A percentile compares a stretch with the other conserved stretches of the same genome.
phyloP scores from a whole-genome alignment of 2,329 filamentous ascomycete species.

The Aquanectria penicillioides region DNA sequence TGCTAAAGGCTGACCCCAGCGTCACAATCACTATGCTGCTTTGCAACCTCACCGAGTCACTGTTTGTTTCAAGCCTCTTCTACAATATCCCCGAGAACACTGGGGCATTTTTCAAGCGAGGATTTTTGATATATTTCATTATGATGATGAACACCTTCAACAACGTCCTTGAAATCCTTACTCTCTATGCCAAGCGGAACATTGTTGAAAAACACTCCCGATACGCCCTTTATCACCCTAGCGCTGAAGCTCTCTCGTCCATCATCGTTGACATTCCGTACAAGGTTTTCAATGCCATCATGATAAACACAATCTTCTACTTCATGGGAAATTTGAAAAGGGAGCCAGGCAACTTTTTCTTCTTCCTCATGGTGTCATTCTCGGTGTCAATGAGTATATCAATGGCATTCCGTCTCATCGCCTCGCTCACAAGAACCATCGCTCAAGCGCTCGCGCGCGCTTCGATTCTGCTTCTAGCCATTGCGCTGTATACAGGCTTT shows the following conservation, averaged over 20 bases:
- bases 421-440: slow-evolving; percentile 31
- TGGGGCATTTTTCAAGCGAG: slow-evolving; percentile 54
- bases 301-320: slow-evolving; percentile 60
- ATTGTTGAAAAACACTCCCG: slow-evolving; percentile 45
- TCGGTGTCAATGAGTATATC: slow-evolving; percentile 32
- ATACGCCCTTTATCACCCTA: slow-evolving; percentile 44
- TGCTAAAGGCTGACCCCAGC: slow-evolving; percentile 50
- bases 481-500: slow-evolving; percentile 57
- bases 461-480: slow-evolving; percentile 57
- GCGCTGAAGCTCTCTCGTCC: slow-evolving; percentile 29
- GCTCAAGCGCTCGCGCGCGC: slow-evolving; percentile 57
- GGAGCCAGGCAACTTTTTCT: slow-evolving; percentile 68
- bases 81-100: slow-evolving; percentile 55
- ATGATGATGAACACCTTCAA: slow-evolving; percentile 60
- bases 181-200: slow-evolving; percentile 39
- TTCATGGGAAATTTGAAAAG: slow-evolving; percentile 72
- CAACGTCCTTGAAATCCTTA: slow-evolving; percentile 37
- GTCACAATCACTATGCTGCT: slow-evolving; percentile 50
- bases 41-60: slow-evolving; percentile 56
- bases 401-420: slow-evolving; percentile 34
- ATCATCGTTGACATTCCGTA: slow-evolving; percentile 23
- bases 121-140: slow-evolving; percentile 59
- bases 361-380: slow-evolving; percentile 58
- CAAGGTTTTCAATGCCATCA: slow-evolving; percentile 38
- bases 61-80: slow-evolving; percentile 62